phyloP scores from a whole-genome alignment of 208 protist species.

The Naegleria fowleri region DNA sequence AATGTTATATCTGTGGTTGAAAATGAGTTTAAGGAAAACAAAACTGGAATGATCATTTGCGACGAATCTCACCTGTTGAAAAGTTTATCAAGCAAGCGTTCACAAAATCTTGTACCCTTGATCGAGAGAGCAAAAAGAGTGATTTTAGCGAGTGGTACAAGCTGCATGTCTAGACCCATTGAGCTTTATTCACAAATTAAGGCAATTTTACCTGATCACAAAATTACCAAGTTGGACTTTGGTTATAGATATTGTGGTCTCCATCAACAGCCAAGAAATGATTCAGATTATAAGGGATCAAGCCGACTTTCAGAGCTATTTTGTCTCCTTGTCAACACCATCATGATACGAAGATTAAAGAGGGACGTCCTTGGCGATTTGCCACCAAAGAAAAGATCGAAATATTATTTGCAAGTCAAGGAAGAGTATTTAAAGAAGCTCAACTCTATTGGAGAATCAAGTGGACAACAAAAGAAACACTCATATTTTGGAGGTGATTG shows the following conservation, averaged over 20 bases:
- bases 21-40: neutral
- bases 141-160: conserved; percentile 40
- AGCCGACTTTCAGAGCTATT: conserved; percentile 76
- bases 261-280: conserved; percentile 30
- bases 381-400: neutral
- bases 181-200: conserved; percentile 87
- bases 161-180: conserved; percentile 77
- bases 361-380: conserved; percentile 39
- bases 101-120: neutral
- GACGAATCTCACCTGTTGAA: conserved; percentile 20
- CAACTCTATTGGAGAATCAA: neutral
- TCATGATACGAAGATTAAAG: conserved; percentile 89
- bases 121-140: neutral
- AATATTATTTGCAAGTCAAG: neutral
- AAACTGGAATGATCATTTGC: conserved; percentile 33
- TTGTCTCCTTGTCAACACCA: conserved; percentile 61
- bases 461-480: neutral
- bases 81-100: neutral
- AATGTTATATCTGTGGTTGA: neutral
- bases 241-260: conserved; percentile 83
- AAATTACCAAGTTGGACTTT: conserved; percentile 55
- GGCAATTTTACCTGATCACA: conserved; percentile 47
- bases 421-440: neutral
- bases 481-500: neutral
- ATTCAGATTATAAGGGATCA: conserved; percentile 11